Base-by-base conservation (phyloP, 2,329 filamentous ascomycete genomes). In the Phialocephala subalpina region DNA sequence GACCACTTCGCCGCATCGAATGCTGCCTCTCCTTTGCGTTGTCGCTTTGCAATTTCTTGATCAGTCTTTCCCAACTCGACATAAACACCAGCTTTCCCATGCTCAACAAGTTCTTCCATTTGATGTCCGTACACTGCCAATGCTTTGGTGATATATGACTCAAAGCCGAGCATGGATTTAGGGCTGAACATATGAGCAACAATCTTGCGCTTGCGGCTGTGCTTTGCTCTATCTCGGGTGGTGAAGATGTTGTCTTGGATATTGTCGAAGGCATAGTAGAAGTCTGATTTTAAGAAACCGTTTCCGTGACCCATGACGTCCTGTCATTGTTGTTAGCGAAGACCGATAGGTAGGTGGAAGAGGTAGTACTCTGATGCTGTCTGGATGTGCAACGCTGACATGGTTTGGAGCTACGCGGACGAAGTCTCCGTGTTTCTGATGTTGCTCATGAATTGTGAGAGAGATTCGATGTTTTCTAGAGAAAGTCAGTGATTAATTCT, bases 1-100 rank as follows among this genome's bases (percentile, higher is more conserved):
- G 49, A 53, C 49, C 49, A 53, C 12, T 53, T 53, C 25, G 49
- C 49, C 18, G 49, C 49, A 33, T 53, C 49, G 49, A 53, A 53
- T 18, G 49, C 49, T 12, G 49, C 49, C 49, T 53, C 49, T 29
- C 49, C 49, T 53, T 53, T 53, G 8, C 8, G 8, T 33, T 53
- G 49, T 8, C 49, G 29, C 49, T 53, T 53, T 33, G 49, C 49
- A 11, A 53, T 53, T 25, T 53, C 49, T 7, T 25, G 14, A 18
- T 53, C 27, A 4, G 18, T 7, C 18, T 18, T 33, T 16, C 49
- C 27, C 14, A 53, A 33, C 22, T 53, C 49, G 16, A 53, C 49
- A 53, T 53, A 53, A 3, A 22, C 49, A 18, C 49, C 49, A 14
- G 49, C 49, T 33, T 53, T 27, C 14, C 49, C 49, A 33, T 53